Percentiles rank a stretch among this genome's conserved stretches.
These are phyloP conservation scores for Ziziphus jujuba DNA, from an alignment of 306 rosid species.

Conservation along the genomic window DNA sequence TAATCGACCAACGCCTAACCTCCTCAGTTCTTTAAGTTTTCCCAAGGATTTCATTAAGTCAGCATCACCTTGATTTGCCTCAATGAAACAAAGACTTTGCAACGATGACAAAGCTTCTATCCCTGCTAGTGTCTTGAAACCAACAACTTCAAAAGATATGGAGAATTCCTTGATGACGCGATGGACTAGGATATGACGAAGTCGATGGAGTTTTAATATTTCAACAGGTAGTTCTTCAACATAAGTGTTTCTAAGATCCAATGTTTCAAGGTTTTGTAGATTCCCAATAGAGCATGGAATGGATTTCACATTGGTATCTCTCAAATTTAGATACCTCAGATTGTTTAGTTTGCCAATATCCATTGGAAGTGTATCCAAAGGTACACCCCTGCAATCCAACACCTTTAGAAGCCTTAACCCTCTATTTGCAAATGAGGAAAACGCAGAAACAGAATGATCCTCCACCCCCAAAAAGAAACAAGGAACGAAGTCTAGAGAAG, in stretches of 20 bases:
- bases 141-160: not conserved
- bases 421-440: not conserved
- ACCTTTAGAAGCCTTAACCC: constrained; percentile 6
- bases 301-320: constrained; percentile 8
- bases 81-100: not conserved
- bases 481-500: not conserved
- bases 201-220: not conserved
- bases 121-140: not conserved
- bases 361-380: constrained; percentile 3
- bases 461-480: not conserved
- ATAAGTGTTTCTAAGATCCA: constrained; percentile 5
- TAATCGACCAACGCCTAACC: constrained; percentile 38
- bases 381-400: not conserved
- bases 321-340: constrained; percentile 17
- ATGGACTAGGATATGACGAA: not conserved
- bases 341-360: constrained; percentile 6
- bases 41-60: constrained; percentile 33
- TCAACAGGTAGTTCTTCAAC: constrained; percentile 11
- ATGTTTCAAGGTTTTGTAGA: constrained; percentile 3
- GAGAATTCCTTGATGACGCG: not conserved
- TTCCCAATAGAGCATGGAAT: constrained; percentile 22
- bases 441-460: not conserved
- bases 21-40: constrained; percentile 41
- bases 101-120: not conserved
- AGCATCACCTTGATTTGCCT: constrained; percentile 1